These are phyloP conservation scores for Mucor plumbeus DNA, from an alignment of 371 early-diverging fungal genomes.

Conservation along the genomic window DNA sequence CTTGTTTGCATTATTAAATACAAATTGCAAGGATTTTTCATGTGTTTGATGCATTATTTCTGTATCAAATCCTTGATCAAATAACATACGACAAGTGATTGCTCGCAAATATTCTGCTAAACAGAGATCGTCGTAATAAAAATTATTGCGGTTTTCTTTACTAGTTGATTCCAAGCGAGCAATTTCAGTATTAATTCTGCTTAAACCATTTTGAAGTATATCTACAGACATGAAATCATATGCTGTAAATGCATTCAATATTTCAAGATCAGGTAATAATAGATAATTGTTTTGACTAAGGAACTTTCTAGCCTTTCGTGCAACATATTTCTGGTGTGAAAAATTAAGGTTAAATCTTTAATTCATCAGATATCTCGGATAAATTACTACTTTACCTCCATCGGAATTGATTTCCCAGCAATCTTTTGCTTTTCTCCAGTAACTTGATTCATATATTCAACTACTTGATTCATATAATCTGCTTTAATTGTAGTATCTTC, in stretches of 20 bases:
- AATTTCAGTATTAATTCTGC: slow-evolving; percentile 53
- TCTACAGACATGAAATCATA: slow-evolving; percentile 63
- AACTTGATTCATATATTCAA: slow-evolving; percentile 60
- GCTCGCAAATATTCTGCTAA: slow-evolving; percentile 63
- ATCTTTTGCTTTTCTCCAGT: slow-evolving; percentile 67
- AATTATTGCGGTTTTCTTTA: background rate
- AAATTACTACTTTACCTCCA: slow-evolving; percentile 56
- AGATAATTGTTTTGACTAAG: slow-evolving; percentile 60
- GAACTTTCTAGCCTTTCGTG: slow-evolving; percentile 76
- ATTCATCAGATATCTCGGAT: background rate
- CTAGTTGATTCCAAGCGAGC: slow-evolving; percentile 26
- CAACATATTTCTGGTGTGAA: slow-evolving; percentile 65
- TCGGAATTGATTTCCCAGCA: slow-evolving; percentile 79
- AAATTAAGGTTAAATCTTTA: slow-evolving; percentile 1
- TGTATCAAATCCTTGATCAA: slow-evolving; percentile 13
- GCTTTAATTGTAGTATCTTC: slow-evolving; percentile 17
- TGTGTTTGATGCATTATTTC: slow-evolving; percentile 20
- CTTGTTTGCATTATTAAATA: slow-evolving; percentile 36
- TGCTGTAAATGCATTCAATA: slow-evolving; percentile 65
- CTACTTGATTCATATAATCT: slow-evolving; percentile 25
- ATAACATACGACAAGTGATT: slow-evolving; percentile 25
- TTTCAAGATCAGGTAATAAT: slow-evolving; percentile 71
- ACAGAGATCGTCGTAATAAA: slow-evolving; percentile 71
- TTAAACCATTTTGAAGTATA: slow-evolving; percentile 41
- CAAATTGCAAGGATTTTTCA: slow-evolving; percentile 23